Conservation (phyloP, 208 protist genomes). For the Trypanosoma conorhini region DNA sequence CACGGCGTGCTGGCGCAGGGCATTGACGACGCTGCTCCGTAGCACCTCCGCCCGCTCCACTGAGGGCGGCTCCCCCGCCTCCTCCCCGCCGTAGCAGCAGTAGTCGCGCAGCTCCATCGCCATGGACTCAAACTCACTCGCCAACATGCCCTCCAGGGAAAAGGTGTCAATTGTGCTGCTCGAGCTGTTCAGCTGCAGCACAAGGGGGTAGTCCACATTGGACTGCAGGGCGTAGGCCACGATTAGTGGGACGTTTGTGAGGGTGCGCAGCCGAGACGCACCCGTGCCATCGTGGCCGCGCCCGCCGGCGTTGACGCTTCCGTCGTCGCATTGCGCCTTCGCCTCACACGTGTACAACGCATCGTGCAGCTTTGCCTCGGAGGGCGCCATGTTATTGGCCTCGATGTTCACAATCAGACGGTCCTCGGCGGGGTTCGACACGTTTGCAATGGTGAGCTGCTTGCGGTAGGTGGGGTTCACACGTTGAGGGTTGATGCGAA, state of each 20-base stretch:
- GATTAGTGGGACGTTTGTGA: conserved; percentile 77
- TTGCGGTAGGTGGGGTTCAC: conserved; percentile 88
- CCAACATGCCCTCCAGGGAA: conserved; percentile 32
- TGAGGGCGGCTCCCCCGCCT: conserved; percentile 16
- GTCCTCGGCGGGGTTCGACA: conserved; percentile 70
- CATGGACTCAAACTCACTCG: conserved; percentile 36
- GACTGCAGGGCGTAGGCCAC: conserved; percentile 68
- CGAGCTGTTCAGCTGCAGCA: conserved; percentile 54
- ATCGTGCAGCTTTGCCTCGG: conserved; percentile 82
- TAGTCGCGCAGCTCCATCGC: conserved; percentile 46
- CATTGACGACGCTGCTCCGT: conserved; percentile 40
- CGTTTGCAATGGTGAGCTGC: conserved; percentile 81
- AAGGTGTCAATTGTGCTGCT: conserved; percentile 71
- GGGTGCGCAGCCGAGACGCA: conserved; percentile 38
- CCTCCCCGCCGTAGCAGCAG: conserved; percentile 44
- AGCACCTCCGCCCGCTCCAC: conserved; percentile 37
- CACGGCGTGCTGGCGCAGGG: conserved; percentile 36
- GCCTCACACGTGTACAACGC: conserved; percentile 82
- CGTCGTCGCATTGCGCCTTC: conserved; percentile 19
- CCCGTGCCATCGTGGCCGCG: conserved; percentile 8
- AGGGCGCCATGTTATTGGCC: conserved; percentile 85
- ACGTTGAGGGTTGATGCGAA: conserved; percentile 79
- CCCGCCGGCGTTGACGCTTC: not conserved
- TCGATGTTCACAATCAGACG: conserved; percentile 84
- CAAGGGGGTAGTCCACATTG: conserved; percentile 53